Base-by-base conservation (phyloP, 352 stramenopile genomes). In the Phytophthora ramorum region DNA sequence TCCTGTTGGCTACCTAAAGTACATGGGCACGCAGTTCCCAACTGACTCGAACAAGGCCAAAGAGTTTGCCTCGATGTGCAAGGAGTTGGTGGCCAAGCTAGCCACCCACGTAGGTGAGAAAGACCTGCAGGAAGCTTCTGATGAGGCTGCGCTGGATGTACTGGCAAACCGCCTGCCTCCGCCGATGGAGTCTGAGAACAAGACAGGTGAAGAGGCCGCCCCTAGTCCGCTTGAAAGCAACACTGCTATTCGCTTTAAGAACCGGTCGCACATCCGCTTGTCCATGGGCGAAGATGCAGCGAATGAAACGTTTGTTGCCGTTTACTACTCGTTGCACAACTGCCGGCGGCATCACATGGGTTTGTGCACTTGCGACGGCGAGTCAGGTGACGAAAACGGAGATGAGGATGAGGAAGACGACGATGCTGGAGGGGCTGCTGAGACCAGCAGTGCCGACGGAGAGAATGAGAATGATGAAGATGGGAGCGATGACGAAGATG, bases 311-410 rank as follows among this genome's bases (percentile, higher is more conserved):
- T 79, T 86, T 52, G 78, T 93, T 56, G 75, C 83, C 0, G 61
- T 95, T 4, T 90, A 91, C 61, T 87, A 90, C 61, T 92, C 86
- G 57, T 59, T 85, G 37, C 57, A 76, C 49, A 96, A 96, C 63
- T 96, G 88, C 59, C 75, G 86, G 43, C 49, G 72, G 51, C 88
- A 96, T 72, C 88, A 96, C 72, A 96, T 96, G 88, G 86, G 85
- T 0, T 17, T 84, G 22, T 96, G 88, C 66, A 82, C 71, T n/a
- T 96, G 87, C 38, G 56, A 66, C 7, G 68, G 61, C 20, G 63
- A 62, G n/a, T 60, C 77, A 9, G 71, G 75, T 16, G 61, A 73
- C 28, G 47, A 77, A 12, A 49, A 70, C 10, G 46, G 69, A 1
- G 63, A 77, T 2, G 40, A 62, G 3, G 55, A 63, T 7, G 70